Base-by-base conservation (phyloP, 306 rosid genomes). In the Carpinus fangiana region DNA sequence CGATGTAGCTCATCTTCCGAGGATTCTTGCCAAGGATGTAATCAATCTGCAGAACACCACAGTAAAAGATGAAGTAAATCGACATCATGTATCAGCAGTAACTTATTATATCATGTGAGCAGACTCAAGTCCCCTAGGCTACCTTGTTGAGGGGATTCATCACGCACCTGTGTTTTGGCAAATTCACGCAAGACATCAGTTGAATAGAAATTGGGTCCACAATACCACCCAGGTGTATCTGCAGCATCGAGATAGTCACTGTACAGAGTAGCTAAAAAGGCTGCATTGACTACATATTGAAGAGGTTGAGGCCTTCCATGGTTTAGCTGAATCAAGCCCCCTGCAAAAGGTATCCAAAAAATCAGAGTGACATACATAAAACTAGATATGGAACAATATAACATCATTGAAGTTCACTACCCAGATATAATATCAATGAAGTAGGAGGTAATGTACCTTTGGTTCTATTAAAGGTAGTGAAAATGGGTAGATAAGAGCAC, bases 221-320 rank as follows among this genome's bases (percentile, higher is more conserved):
- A 94, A 78, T 94, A 90, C 98, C 98, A 94, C 52, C 98, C 98
- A 75, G 98, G 98, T 17, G 97, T 94, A 85, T 94, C 97, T 36
- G 98, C 96, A 54, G 98, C 98, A 20, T 94, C 98, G 62, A 94
- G 96, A 83, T 94, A 94, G 82, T 94, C 98, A 82, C 97, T 92
- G 79, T 84, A 94, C 77, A 94, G 80, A 67, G 98, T 80, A 72
- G 98, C 98, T 79, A 94, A 83, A 87, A 94, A 94, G 82, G 98
- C 98, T 68, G 98, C 96, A 85, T 94, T 94, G 84, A 89, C 98
- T 13, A 90, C 89, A 74, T 94, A 92, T 74, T 94, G 98, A 86
- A 94, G 97, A 60, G 98, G 98, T 88, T 94, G 98, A 54, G 98
- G 97, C 86, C 91, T 78, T 79, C 98, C 98, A 51, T 94, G 98